phyloP scores from a whole-genome alignment of 257 asterid species.

The Ligustrum vulgare region DNA sequence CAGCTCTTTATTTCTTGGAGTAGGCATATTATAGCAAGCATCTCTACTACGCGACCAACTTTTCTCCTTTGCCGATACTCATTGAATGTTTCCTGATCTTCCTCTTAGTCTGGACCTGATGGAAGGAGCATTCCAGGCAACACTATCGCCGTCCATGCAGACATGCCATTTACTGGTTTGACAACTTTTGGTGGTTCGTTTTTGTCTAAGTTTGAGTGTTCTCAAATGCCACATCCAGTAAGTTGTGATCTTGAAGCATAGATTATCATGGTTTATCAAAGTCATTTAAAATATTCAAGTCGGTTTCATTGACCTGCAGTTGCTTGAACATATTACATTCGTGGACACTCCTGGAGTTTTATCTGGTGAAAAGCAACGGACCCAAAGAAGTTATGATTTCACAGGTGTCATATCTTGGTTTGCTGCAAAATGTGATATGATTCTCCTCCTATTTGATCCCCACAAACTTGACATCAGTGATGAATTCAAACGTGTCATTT shows the following conservation, averaged over 20 bases:
- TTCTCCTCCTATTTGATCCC: slow-evolving; percentile 91
- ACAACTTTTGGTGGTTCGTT: slow-evolving; percentile 83
- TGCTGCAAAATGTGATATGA: slow-evolving; percentile 91
- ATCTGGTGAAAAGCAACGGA: slow-evolving; percentile 95
- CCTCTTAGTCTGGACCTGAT: slow-evolving; percentile 82
- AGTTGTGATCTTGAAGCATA: slow-evolving; percentile 35
- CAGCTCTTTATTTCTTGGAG: background rate
- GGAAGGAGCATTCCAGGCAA: slow-evolving; percentile 97
- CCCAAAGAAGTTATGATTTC: slow-evolving; percentile 92
- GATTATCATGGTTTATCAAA: background rate
- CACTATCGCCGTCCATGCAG: slow-evolving; percentile 86
- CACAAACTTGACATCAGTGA: slow-evolving; percentile 97
- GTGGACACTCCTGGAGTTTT: slow-evolving; percentile 99
- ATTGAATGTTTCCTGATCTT: slow-evolving; percentile 16
- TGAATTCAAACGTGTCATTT: slow-evolving; percentile 87
- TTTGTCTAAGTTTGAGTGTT: slow-evolving; percentile 91
- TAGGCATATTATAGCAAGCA: background rate
- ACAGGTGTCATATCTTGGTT: slow-evolving; percentile 99
- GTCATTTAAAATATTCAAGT: slow-evolving; percentile 10
- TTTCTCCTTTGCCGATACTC: slow-evolving; percentile 7
- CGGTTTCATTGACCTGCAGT: slow-evolving; percentile 39
- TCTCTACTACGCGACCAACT: background rate
- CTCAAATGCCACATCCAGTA: slow-evolving; percentile 96
- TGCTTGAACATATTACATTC: slow-evolving; percentile 78
- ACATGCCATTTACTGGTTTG: slow-evolving; percentile 83